Conservation (phyloP, 805 yeast genomes). For the Myxozyma mucilagina region DNA sequence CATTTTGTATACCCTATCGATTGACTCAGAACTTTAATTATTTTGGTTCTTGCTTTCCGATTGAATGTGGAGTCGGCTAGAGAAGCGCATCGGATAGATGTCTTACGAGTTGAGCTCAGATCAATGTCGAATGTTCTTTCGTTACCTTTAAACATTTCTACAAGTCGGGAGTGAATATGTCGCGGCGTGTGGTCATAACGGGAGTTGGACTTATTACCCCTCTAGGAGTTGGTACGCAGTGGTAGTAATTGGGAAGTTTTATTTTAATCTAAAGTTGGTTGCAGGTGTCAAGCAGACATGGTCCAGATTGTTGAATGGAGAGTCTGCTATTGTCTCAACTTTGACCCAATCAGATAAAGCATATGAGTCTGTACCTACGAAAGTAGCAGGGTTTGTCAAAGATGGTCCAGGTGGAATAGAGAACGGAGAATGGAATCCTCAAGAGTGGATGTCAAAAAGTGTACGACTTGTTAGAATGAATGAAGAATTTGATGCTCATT, state of each 20-base stretch:
- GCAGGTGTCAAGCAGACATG: constrained; percentile 39
- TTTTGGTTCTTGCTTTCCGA: not conserved
- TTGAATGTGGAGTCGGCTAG: not conserved
- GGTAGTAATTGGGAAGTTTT: not conserved
- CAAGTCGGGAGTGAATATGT: constrained; percentile 1
- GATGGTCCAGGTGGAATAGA: constrained; percentile 41
- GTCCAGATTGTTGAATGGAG: constrained; percentile 39
- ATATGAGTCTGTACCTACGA: constrained; percentile 61
- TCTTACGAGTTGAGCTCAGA: not conserved
- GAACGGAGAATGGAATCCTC: constrained; percentile 55
- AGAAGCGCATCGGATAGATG: not conserved
- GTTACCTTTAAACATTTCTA: not conserved
- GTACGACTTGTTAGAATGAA: not conserved
- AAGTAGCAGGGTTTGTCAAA: constrained; percentile 77
- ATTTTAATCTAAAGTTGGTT: not conserved
- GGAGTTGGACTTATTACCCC: constrained; percentile 90
- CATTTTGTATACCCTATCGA: no score
- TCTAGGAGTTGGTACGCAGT: constrained; percentile 65
- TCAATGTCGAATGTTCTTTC: not conserved
- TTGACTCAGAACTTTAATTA: no score
- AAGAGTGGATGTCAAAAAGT: constrained; percentile 47
- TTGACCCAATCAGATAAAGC: constrained; percentile 46
- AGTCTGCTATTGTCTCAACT: constrained; percentile 43
- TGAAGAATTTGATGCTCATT: not conserved
- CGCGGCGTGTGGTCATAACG: constrained; percentile 77